phyloP scores from a whole-genome alignment of 176 grass and related monocot species.

The Avena atlantica region DNA sequence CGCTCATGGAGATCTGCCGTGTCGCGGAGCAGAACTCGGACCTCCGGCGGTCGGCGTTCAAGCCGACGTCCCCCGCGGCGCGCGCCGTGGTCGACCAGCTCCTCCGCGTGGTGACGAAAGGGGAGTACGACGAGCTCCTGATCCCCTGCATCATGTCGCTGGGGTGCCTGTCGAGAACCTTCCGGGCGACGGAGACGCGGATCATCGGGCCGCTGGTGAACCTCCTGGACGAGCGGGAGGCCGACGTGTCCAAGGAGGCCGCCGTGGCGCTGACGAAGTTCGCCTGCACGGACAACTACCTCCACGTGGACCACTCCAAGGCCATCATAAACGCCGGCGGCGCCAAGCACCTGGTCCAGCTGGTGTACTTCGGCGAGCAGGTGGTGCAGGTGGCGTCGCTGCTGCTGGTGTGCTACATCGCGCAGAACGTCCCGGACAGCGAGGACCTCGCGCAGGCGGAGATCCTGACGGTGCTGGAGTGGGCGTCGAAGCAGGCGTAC shows the following conservation, averaged over 20 bases:
- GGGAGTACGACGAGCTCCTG: constrained; percentile 76
- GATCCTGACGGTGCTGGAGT: constrained; percentile 80
- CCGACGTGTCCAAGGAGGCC: constrained; percentile 57
- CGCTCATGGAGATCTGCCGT: constrained; percentile 80
- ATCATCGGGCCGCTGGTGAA: constrained; percentile 77
- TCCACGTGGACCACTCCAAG: constrained; percentile 85
- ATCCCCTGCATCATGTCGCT: constrained; percentile 72
- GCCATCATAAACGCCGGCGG: constrained; percentile 75
- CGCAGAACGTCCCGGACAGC: constrained; percentile 76
- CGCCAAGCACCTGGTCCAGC: constrained; percentile 91
- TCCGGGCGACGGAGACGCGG: constrained; percentile 85
- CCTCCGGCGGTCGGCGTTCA: constrained; percentile 83
- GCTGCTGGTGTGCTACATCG: constrained; percentile 74
- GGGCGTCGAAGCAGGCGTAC: constrained; percentile 73
- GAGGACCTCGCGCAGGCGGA: constrained; percentile 85
- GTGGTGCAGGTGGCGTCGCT: constrained; percentile 67
- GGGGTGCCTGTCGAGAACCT: constrained; percentile 88
- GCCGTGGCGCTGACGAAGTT: constrained; percentile 72
- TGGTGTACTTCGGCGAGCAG: constrained; percentile 82
- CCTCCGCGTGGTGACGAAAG: constrained; percentile 75
- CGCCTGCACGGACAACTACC: constrained; percentile 78
- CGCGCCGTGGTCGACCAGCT: constrained; percentile 89
- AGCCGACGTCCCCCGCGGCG: constrained; percentile 77
- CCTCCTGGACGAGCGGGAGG: constrained; percentile 79
- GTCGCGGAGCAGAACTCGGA: constrained; percentile 76